Percentiles rank a stretch among this genome's conserved stretches.
phyloP scores from a whole-genome alignment of 2,329 filamentous ascomycete species.

The Fusarium sp. region DNA sequence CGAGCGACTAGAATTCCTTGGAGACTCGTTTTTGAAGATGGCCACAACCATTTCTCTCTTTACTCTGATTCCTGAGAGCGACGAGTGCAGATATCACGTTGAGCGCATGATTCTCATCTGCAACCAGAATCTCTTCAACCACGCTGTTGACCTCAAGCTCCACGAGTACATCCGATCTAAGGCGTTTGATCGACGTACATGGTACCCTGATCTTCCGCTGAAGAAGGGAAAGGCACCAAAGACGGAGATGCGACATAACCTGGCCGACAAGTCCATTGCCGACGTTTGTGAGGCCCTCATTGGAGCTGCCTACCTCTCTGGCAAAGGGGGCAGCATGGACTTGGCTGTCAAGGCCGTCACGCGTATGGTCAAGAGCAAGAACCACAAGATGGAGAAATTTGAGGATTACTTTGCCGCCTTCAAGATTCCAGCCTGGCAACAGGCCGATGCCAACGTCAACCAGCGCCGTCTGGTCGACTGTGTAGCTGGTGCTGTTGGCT shows the following conservation, averaged over 20 bases:
- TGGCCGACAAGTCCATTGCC: conserved; percentile 91
- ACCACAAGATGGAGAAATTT: conserved; percentile 78
- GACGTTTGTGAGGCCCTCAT: conserved; percentile 97
- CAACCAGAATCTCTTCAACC: conserved; percentile 89
- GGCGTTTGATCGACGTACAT: conserved; percentile 82
- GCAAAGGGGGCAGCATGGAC: conserved; percentile 60
- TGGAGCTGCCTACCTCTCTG: conserved; percentile 78
- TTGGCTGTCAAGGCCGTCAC: conserved; percentile 74
- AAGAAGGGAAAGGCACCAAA: conserved; percentile 75
- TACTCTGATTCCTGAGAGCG: conserved; percentile 78
- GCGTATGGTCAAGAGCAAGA: conserved; percentile 74
- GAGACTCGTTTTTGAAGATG: conserved; percentile 96
- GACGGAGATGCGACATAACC: conserved; percentile 65
- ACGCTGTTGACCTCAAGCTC: conserved; percentile 73
- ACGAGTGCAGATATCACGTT: conserved; percentile 90
- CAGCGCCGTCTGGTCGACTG: conserved; percentile 76
- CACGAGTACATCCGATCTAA: conserved; percentile 85
- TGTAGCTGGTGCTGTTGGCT: conserved; percentile 68
- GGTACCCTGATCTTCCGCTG: conserved; percentile 88
- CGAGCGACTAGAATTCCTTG: conserved; percentile 92
- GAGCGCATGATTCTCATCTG: conserved; percentile 91
- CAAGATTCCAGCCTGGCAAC: conserved; percentile 77
- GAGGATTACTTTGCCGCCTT: conserved; percentile 80
- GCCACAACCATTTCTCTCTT: conserved; percentile 91
- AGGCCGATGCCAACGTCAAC: conserved; percentile 68